These are phyloP conservation scores for Arabidopsis thaliana DNA, from an alignment of 345 rosid species.

Conservation along the genomic window DNA sequence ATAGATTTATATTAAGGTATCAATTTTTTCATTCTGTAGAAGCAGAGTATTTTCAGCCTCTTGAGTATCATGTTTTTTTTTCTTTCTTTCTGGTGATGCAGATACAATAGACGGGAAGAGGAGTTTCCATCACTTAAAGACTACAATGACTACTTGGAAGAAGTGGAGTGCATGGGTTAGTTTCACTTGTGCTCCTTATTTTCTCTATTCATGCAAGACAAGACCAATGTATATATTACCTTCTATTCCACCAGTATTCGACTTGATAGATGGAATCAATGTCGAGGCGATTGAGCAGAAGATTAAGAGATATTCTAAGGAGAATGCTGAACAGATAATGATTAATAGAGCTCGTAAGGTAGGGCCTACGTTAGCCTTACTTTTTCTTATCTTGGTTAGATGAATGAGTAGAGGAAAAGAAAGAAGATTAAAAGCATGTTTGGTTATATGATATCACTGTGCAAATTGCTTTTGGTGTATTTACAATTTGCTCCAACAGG, in stretches of 20 bases:
- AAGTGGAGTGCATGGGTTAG: constrained; percentile 96
- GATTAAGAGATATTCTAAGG: constrained; percentile 70
- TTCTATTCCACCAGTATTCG: constrained; percentile 57
- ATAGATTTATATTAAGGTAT: constrained; percentile 9
- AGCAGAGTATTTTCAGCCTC: not conserved
- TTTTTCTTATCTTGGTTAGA: not conserved
- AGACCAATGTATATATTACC: constrained; percentile 16
- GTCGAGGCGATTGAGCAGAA: constrained; percentile 76
- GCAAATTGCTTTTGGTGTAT: too few relatives aligned
- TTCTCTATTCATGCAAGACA: constrained; percentile 11
- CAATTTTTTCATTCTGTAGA: not conserved
- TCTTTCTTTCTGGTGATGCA: constrained; percentile 27
- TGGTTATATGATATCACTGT: not conserved
- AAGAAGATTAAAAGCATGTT: not conserved
- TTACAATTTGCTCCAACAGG: constrained; percentile 52
- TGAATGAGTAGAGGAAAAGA: constrained; percentile 10
- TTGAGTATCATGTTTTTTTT: not conserved
- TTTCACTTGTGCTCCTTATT: constrained; percentile 27
- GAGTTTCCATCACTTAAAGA: constrained; percentile 80
- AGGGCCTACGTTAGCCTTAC: not conserved
- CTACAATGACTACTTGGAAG: constrained; percentile 94
- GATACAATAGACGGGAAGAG: constrained; percentile 90
- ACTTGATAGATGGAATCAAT: constrained; percentile 75
- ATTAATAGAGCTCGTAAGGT: constrained; percentile 90
- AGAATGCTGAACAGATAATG: constrained; percentile 90